Base-by-base conservation (phyloP, 495 filamentous ascomycete genomes). In the Delitschia confertaspora region DNA sequence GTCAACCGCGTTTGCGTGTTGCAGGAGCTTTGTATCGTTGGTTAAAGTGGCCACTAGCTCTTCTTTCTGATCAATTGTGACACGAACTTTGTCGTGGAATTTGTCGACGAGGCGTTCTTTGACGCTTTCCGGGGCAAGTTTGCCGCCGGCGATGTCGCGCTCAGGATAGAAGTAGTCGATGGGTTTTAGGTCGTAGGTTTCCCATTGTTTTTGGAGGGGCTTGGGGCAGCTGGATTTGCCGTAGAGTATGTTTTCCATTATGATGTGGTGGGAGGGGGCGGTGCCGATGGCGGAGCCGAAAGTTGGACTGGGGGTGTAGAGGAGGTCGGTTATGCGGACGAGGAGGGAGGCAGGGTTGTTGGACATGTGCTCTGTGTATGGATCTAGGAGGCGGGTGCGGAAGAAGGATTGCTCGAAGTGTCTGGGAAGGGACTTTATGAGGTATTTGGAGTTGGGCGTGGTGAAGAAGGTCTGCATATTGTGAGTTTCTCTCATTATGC, bases 161-260 rank as follows among this genome's bases (percentile, higher is more conserved):
- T 83, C 79, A 0, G 80, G 80, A 47, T 75, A 82, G 64, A 83
- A 83, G 58, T 83, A 85, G 26, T 74, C 73, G 17, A 69, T 74
- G 0, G 80, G 80, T 51, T 85, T 85, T 11, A 85, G 71, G 29
- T 85, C 80, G 64, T 78, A 83, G 0, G 70, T 71, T 45, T 83
- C 78, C 79, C 79, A 85, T 2, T 60, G 59, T 14, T 42, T 39
- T 27, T 57, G 49, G 20, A 33, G 20, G 22, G 16, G 25, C 19
- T 25, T 24, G 0, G 59, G 54, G 33, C 69, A 65, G 5, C 66
- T 58, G 1, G 61, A 58, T 38, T 70, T 60, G 3, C 76, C 79
- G 53, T 74, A 74, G 30, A 83, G 62, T 37, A 79, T 65, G 57
- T 83, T 83, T 33, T 83, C 80, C 80, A 83, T 85, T 49, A 83